Evolutionary conservation across 805 yeast genomes (phyloP).

Genomic region (Starmera dryadoides): DNA sequence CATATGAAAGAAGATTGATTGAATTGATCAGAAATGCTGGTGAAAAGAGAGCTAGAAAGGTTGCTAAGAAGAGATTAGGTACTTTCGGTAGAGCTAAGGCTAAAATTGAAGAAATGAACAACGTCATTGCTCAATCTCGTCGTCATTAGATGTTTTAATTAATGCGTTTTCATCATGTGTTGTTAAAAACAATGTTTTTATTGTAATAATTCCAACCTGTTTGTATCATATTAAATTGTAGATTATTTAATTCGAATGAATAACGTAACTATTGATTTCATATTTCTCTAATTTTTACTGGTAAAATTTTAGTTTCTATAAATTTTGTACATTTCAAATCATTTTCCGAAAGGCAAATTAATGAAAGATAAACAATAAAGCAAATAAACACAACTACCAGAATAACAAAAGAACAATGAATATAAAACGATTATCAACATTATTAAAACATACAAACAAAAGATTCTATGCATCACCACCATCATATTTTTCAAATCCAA

Average conservation of each 20-base stretch:
- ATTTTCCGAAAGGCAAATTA: no score
- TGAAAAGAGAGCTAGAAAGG: conserved; percentile 99
- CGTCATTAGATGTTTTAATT: conserved; percentile 54
- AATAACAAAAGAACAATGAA: no score
- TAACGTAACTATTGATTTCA: neutral
- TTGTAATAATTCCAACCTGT: neutral
- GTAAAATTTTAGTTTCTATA: neutral
- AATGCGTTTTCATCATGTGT: neutral
- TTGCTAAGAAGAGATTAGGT: conserved; percentile 99
- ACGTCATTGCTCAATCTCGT: conserved; percentile 94
- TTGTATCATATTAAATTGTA: neutral
- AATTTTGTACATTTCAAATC: no score
- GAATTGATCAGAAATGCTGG: conserved; percentile 99
- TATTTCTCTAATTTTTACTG: neutral
- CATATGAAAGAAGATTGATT: conserved; percentile 99
- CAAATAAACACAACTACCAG: no score
- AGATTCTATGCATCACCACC: conserved; percentile 16
- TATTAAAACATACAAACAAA: no score
- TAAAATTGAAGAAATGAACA: conserved; percentile 98
- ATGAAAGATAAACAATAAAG: no score
- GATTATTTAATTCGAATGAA: neutral
- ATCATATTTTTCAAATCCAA: conserved; percentile 10
- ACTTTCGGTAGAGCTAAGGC: conserved; percentile 99
- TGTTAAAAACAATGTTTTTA: no score
- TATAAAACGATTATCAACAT: no score